Conservation (phyloP, 2,329 filamentous ascomycete genomes). For the Lachnellula hyalina region DNA sequence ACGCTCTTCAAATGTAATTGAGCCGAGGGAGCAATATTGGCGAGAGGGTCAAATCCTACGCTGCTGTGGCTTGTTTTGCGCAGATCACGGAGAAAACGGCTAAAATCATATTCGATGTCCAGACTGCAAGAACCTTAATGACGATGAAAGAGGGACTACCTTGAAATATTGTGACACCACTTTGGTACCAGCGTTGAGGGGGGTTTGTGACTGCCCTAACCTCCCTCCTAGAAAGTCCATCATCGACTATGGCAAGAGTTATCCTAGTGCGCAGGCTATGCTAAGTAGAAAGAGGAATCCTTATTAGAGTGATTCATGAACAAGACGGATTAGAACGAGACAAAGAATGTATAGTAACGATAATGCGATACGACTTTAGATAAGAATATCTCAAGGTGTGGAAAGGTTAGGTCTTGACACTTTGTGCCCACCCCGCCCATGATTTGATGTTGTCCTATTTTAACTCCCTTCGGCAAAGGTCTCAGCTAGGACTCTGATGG, state of each 20-base stretch:
- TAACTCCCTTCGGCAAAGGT: not conserved
- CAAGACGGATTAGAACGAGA: not conserved
- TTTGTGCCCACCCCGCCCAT: not conserved
- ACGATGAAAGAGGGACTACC: too few relatives aligned
- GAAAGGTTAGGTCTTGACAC: not conserved
- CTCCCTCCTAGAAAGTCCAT: constrained; percentile 9
- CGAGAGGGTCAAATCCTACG: too few relatives aligned
- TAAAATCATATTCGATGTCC: too few relatives aligned
- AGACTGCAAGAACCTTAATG: too few relatives aligned
- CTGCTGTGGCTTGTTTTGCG: too few relatives aligned
- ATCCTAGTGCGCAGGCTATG: constrained; percentile 14
- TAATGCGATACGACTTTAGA: not conserved
- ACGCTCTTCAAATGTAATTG: too few relatives aligned
- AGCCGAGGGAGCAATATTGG: too few relatives aligned
- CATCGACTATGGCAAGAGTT: constrained; percentile 8
- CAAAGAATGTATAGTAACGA: not conserved
- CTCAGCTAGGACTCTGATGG: constrained; percentile 3
- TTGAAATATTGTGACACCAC: too few relatives aligned
- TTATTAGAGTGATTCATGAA: not conserved
- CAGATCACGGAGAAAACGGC: too few relatives aligned
- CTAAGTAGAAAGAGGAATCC: not conserved
- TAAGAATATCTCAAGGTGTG: not conserved
- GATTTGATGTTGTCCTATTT: not conserved
- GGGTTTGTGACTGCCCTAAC: constrained; percentile 11
- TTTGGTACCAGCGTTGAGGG: constrained; percentile 9